Base-by-base conservation (phyloP, 2,329 filamentous ascomycete species). In the Trichoderma arundinaceum region DNA sequence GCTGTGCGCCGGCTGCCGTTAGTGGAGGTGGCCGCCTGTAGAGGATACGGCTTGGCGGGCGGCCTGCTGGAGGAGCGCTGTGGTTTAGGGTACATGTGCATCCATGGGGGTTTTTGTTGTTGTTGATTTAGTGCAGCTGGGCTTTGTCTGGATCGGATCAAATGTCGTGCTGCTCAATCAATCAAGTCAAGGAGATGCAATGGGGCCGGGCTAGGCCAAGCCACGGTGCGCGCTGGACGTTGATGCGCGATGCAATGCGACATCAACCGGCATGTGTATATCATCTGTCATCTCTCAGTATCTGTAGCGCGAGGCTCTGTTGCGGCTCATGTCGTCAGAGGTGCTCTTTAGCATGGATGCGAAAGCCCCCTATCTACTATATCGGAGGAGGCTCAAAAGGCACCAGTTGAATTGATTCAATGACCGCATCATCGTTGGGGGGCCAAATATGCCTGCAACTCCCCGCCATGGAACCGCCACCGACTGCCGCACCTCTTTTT, bases 1-100 rank as follows among this genome's bases (percentile, higher is more conserved):
- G 64, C 64, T 54, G 39, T 12, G 35, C 64, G 64, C 58, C 64
- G 64, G 48, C 33, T 35, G 44, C 64, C 64, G 58, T 48, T 52
- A 19, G 64, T 66, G 58, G 64, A 66, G 41, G 28, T 63, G 58
- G 58, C 58, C 64, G 64, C 48, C 52, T 56, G 38, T 13, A 28
- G 52, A 52, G 35, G 22, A 28, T 28, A 28, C 22, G 22, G 4
- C 22, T 28, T 28, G 22, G 22, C 22, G 22, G 22, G 22, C 22
- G 2, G 22, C 2, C 22, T 28, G 22, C 22, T 28, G 22, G 22
- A 28, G 22, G 22, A 28, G 22, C 22, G 48, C 49, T 33, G 28
- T 33, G 22, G 38, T 43, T 33, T 48, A n/a, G 12, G 22, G 32
- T 32, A 15, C 33, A 28, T 28, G 22, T n/a, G n/a, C n/a, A n/a